Evolutionary conservation across 179 eudicot genomes (phyloP).

Genomic region (Monotropa hypopitys): DNA sequence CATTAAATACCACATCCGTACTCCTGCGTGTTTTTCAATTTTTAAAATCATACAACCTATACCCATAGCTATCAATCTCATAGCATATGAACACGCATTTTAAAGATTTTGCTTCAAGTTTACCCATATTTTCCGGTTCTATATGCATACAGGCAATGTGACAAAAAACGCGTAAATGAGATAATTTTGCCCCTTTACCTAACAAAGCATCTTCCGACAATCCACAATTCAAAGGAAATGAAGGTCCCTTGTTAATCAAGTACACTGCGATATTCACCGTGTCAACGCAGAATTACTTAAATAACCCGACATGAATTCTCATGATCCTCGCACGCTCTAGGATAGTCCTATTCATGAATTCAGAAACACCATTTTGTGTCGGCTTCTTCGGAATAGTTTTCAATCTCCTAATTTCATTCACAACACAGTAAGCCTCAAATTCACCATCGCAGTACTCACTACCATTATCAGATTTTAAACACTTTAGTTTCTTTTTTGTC

Average conservation of each 20-base stretch:
- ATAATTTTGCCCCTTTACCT: neutral
- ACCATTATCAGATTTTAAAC: conserved; percentile 2
- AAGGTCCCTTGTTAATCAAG: neutral
- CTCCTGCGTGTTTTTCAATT: neutral
- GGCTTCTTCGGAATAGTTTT: neutral
- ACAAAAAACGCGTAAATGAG: no score
- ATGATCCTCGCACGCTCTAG: neutral
- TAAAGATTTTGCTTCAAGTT: neutral
- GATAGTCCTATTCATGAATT: neutral
- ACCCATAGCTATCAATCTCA: neutral
- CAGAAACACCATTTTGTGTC: neutral
- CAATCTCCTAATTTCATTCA: neutral
- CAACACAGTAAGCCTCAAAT: neutral
- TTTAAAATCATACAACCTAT: conserved; percentile 1
- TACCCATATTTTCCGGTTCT: neutral
- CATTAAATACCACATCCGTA: neutral
- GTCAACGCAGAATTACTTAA: neutral
- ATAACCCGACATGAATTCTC: neutral
- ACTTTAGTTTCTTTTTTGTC: neutral
- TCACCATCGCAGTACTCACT: neutral
- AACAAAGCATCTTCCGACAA: neutral
- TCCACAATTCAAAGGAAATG: neutral
- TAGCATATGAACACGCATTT: conserved; percentile 3
- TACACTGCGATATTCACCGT: neutral
- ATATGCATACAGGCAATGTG: neutral